Evolutionary conservation across 768 basidiomycete species (phyloP).

Genomic region (Mycena crocata): DNA sequence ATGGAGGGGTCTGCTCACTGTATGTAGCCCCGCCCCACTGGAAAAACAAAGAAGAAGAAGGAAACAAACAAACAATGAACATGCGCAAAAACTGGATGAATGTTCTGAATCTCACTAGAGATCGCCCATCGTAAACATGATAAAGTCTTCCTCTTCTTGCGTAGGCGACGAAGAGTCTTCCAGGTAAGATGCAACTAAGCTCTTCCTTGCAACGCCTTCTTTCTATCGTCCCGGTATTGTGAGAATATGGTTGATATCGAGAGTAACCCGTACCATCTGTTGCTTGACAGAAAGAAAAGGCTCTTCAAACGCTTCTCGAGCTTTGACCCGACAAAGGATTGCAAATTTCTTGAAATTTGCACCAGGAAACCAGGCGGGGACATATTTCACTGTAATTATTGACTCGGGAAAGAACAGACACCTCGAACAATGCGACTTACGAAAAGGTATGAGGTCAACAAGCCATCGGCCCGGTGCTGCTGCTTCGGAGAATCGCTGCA

Average conservation of each 20-base stretch:
- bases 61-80: not conserved
- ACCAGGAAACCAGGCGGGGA: too few species aligned
- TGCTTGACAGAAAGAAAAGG: slow-evolving; percentile 46
- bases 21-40: slow-evolving; percentile 1
- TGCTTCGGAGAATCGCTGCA: slow-evolving; percentile 2
- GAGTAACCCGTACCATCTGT: slow-evolving; percentile 43
- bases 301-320: slow-evolving; percentile 29
- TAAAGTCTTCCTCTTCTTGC: slow-evolving; percentile 4
- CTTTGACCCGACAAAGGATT: not conserved
- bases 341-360: slow-evolving; percentile 4
- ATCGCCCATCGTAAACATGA: slow-evolving; percentile 6
- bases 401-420: not conserved
- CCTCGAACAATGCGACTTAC: not conserved
- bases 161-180: not conserved
- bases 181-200: not conserved
- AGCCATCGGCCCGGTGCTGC: slow-evolving; percentile 7
- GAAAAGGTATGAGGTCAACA: not conserved
- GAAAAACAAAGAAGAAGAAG: too few species aligned
- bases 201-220: slow-evolving; percentile 35
- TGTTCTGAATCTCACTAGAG: slow-evolving; percentile 1
- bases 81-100: slow-evolving; percentile 32
- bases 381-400: slow-evolving; percentile 5
- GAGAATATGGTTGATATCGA: not conserved
- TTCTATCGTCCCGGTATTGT: slow-evolving; percentile 20
- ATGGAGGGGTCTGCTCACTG: not conserved